These are phyloP conservation scores for Chalciporus sp. DNA, from an alignment of 1,284 basidiomycete species.

Conservation along the genomic window DNA sequence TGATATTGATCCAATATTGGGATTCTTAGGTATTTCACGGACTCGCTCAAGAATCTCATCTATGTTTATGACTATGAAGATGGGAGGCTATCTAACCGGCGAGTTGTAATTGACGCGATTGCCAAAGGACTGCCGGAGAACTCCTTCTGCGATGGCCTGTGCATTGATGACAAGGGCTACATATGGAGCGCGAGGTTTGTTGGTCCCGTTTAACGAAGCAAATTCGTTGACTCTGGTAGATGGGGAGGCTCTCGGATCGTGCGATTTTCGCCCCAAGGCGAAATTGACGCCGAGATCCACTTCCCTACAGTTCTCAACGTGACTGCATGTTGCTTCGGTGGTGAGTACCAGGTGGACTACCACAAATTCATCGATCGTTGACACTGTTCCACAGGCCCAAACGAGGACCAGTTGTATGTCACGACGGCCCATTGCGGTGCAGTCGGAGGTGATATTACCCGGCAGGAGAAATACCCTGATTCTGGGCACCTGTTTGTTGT, in stretches of 20 bases:
- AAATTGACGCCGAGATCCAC: slow-evolving; percentile 53
- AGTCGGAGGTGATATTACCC: slow-evolving; percentile 49
- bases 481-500: slow-evolving; percentile 68
- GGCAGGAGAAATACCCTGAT: slow-evolving; percentile 56
- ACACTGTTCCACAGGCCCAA: slow-evolving; percentile 44
- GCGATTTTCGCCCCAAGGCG: slow-evolving; percentile 53
- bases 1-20: slow-evolving; percentile 6
- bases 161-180: slow-evolving; percentile 63
- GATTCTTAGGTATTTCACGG: slow-evolving; percentile 61
- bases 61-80: slow-evolving; percentile 67
- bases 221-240: slow-evolving; percentile 34
- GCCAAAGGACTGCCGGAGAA: slow-evolving; percentile 50
- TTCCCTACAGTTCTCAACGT: slow-evolving; percentile 63
- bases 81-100: slow-evolving; percentile 55
- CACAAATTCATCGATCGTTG: neutral
- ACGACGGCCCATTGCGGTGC: slow-evolving; percentile 68
- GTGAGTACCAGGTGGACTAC: slow-evolving; percentile 32
- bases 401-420: slow-evolving; percentile 63
- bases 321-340: slow-evolving; percentile 72
- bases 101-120: slow-evolving; percentile 57
- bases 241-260: slow-evolving; percentile 66
- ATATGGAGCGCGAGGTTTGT: slow-evolving; percentile 68
- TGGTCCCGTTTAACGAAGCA: slow-evolving; percentile 5
- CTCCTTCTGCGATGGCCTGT: slow-evolving; percentile 65
- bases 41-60: slow-evolving; percentile 63